These are phyloP conservation scores for Arthrocladium fulminans DNA, from an alignment of 2,329 filamentous ascomycete species.

Conservation along the genomic window DNA sequence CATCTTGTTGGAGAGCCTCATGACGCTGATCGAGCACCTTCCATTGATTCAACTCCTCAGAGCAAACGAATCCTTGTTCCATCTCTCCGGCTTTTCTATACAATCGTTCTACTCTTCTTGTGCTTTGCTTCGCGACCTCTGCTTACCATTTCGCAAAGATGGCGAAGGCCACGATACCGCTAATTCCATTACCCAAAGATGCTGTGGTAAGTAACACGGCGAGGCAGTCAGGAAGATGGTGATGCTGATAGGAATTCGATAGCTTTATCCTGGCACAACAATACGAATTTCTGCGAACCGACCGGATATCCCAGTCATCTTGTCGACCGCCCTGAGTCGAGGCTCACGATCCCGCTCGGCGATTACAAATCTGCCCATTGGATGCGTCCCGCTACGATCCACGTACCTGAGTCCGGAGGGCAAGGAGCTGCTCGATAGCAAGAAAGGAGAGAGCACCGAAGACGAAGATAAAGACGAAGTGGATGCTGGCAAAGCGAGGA, in stretches of 20 bases:
- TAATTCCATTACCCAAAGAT: conserved; percentile 74
- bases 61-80: background rate
- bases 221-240: background rate
- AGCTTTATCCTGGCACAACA: conserved; percentile 71
- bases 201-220: conserved; percentile 44
- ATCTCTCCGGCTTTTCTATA: background rate
- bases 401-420: conserved; percentile 65
- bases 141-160: background rate
- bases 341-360: conserved; percentile 56
- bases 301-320: conserved; percentile 77
- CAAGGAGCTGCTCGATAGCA: conserved; percentile 62
- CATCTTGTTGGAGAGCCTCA: background rate
- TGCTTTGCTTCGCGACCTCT: background rate
- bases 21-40: background rate
- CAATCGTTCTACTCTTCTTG: background rate
- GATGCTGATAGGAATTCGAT: conserved; percentile 2
- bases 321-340: conserved; percentile 75
- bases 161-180: conserved; percentile 48
- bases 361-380: conserved; percentile 64
- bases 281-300: conserved; percentile 68
- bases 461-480: conserved; percentile 35
- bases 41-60: background rate
- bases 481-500: conserved; percentile 52
- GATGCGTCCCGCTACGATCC: conserved; percentile 77
- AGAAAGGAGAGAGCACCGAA: conserved; percentile 42